These are phyloP conservation scores for Lactifluus echinatus DNA, from an alignment of 768 basidiomycete genomes.

Conservation along the genomic window DNA sequence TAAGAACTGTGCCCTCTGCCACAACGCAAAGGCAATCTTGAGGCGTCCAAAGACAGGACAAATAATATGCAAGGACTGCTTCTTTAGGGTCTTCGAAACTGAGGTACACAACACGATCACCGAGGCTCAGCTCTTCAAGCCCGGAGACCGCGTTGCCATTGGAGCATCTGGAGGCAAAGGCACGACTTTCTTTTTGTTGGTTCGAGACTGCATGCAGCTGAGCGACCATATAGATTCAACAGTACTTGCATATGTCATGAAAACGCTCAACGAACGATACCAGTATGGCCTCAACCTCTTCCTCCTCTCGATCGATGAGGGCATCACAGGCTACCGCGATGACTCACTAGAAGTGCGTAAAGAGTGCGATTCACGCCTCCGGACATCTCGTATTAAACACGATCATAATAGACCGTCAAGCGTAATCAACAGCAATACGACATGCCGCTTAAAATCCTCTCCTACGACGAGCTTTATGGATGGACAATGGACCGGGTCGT, in stretches of 20 bases:
- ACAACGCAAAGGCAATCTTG: constrained; percentile 71
- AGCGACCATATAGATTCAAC: constrained; percentile 67
- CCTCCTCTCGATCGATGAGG: constrained; percentile 95
- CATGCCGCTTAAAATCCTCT: constrained; percentile 91
- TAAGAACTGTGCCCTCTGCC: constrained; percentile 68
- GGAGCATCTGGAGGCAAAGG: constrained; percentile 99
- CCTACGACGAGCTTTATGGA: constrained; percentile 93
- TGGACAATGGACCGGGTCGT: constrained; percentile 99
- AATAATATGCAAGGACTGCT: constrained; percentile 93
- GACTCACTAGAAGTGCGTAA: constrained; percentile 81
- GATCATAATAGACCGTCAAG: constrained; percentile 81
- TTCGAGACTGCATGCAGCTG: not conserved
- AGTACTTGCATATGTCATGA: constrained; percentile 96
- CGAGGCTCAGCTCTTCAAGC: constrained; percentile 72
- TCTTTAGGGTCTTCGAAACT: constrained; percentile 95
- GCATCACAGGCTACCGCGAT: constrained; percentile 96
- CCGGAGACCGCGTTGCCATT: constrained; percentile 90
- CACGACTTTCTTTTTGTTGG: not conserved
- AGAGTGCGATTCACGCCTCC: not conserved
- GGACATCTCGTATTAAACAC: not conserved
- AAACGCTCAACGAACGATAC: constrained; percentile 88
- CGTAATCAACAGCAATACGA: constrained; percentile 93
- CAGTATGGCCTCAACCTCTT: constrained; percentile 86
- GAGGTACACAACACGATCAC: constrained; percentile 96
- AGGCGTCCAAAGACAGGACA: constrained; percentile 96